phyloP scores from a whole-genome alignment of 768 basidiomycete species.

The Termitomyces sp. region DNA sequence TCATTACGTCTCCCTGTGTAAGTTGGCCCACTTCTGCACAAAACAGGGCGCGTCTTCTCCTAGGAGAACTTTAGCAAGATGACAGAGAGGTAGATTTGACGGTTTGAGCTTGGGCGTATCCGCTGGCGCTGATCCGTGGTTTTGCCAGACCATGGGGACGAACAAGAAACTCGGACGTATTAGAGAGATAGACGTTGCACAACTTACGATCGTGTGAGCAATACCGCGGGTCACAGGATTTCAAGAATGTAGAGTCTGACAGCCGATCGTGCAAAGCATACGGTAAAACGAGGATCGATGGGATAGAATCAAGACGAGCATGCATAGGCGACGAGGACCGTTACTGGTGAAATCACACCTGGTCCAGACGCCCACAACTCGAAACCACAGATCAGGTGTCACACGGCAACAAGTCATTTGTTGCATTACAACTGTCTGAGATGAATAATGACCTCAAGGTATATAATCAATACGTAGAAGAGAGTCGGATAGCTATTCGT shows the following conservation, averaged over 20 bases:
- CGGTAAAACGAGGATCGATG: not conserved
- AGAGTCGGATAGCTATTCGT: not conserved
- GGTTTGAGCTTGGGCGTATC: conserved; percentile 13
- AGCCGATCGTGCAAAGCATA: not conserved
- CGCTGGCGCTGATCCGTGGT: conserved; percentile 30
- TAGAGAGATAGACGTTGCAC: not conserved
- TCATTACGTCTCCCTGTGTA: conserved; percentile 25
- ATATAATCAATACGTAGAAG: not conserved
- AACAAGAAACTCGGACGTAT: not conserved
- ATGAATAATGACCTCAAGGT: not conserved
- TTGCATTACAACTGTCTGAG: not conserved
- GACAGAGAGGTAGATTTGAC: conserved; percentile 1
- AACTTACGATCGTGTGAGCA: conserved; percentile 2
- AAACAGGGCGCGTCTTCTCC: conserved; percentile 9
- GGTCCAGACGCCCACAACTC: not conserved
- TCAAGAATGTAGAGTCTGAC: conserved; percentile 4
- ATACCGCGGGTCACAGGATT: conserved; percentile 1
- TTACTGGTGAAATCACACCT: not conserved
- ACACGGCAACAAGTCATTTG: too few relatives aligned
- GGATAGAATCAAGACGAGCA: not conserved
- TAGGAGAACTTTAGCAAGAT: not conserved
- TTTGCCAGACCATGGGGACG: conserved; percentile 18
- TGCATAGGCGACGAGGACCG: not conserved
- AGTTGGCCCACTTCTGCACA: not conserved
- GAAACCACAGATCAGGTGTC: not conserved